Conservation (phyloP, 2,329 filamentous ascomycete species). For the Beauveria medogensis region DNA sequence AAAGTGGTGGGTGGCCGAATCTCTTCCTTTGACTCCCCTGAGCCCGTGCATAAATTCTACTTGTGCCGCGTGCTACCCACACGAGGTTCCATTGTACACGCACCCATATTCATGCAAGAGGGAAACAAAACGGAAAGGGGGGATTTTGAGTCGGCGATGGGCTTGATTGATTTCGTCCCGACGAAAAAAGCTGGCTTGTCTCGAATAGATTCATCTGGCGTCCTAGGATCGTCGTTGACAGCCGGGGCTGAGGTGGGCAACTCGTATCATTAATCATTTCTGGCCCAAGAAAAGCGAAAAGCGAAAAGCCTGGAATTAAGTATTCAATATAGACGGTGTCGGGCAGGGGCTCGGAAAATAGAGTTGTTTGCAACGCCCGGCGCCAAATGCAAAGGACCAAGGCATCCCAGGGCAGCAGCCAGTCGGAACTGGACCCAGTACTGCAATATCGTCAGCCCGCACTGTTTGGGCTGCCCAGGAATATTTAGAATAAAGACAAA, state of each 20-base stretch:
- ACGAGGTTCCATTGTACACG: too few relatives aligned
- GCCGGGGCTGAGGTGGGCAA: neutral
- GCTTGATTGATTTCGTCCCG: too few relatives aligned
- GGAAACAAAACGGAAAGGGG: too few relatives aligned
- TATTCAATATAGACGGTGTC: too few relatives aligned
- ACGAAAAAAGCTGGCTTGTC: neutral
- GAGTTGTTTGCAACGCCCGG: neutral
- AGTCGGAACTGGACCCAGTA: neutral
- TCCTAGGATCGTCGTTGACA: neutral
- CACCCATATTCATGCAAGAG: too few relatives aligned
- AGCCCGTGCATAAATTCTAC: too few relatives aligned
- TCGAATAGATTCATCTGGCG: neutral
- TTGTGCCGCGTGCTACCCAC: too few relatives aligned
- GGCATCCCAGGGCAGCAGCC: neutral
- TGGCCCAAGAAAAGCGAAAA: too few relatives aligned
- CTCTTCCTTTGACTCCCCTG: too few relatives aligned
- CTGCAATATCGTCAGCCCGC: slow-evolving; percentile 1
- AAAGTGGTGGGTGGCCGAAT: too few relatives aligned
- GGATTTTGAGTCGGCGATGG: too few relatives aligned
- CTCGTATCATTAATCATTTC: neutral
- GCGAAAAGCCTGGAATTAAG: too few relatives aligned
- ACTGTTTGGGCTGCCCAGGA: neutral
- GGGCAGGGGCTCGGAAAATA: neutral
- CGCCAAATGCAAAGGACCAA: neutral
- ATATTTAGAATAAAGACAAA: neutral